These are phyloP conservation scores for Cutaneotrichosporon daszewskae DNA, from an alignment of 1,284 basidiomycete genomes.

Conservation along the genomic window DNA sequence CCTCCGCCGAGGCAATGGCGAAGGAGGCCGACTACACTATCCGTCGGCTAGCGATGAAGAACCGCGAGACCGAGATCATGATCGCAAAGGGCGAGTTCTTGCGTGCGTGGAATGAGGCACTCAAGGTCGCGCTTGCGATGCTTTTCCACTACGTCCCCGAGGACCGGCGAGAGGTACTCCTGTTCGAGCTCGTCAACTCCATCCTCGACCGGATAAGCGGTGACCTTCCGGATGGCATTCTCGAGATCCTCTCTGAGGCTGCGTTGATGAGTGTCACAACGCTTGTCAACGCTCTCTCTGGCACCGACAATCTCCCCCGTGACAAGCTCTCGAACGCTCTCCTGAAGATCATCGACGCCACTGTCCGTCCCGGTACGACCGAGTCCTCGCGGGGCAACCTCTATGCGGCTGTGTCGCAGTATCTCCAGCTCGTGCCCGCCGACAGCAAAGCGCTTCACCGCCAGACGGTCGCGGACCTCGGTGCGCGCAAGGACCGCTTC, in stretches of 20 bases:
- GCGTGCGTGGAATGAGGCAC: conserved; percentile 72
- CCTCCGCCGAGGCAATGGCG: conserved; percentile 63
- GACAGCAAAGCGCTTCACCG: conserved; percentile 50
- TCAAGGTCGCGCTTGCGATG: conserved; percentile 76
- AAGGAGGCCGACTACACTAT: conserved; percentile 69
- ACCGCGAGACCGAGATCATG: conserved; percentile 72
- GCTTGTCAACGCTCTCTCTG: conserved; percentile 61
- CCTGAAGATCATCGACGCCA: conserved; percentile 68
- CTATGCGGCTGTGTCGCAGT: conserved; percentile 86
- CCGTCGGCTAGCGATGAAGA: conserved; percentile 76
- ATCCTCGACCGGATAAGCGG: conserved; percentile 51
- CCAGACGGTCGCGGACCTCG: conserved; percentile 58
- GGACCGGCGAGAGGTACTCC: conserved; percentile 72
- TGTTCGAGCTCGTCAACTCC: conserved; percentile 79
- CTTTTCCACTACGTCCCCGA: conserved; percentile 70
- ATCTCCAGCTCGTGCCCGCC: conserved; percentile 60
- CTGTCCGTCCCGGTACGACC: conserved; percentile 70
- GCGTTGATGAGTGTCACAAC: conserved; percentile 77
- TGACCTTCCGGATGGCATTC: conserved; percentile 61
- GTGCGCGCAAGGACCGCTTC: conserved; percentile 60
- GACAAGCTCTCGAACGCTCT: conserved; percentile 74
- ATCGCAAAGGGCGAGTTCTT: conserved; percentile 66
- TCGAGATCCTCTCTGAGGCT: conserved; percentile 73
- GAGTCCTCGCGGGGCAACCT: conserved; percentile 92
- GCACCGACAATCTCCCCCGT: conserved; percentile 63